Base-by-base conservation (phyloP, 78 protist species). In the Dictyostelium purpureum region DNA sequence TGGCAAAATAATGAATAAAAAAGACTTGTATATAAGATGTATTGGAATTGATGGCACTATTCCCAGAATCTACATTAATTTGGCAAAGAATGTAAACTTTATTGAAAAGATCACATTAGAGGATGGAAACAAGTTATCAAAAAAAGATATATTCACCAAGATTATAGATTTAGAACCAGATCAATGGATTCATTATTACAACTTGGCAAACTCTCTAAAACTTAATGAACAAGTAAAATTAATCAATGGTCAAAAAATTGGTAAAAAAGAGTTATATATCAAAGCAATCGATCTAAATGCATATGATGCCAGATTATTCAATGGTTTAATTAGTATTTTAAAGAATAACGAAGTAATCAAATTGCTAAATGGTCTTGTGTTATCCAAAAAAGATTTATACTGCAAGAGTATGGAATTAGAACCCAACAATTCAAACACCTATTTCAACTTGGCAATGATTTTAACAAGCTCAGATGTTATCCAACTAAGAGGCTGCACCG, bases 161-260 rank as follows among this genome's bases (percentile, higher is more conserved):
- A 38, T 67, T 0, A 43, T 67, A 9, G 51, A 67, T 21, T 67
- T 67, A 0, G 76, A 67, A 67, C 76, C 76, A 37, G 16, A 37
- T 21, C 31, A 67, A n/a, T 67, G 76, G 76, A 38, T 38, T n/a
- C 76, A 38, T 67, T 67, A 67, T 67, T 38, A 67, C 11, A 67
- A 67, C 18, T 67, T 67, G n/a, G 45, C 76, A 67, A 67, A 67
- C 21, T 7, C 76, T 21, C 19, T 67, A 38, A 67, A 67, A 40
- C 21, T 63, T 16, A 63, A 63, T 63, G 71, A 63, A 63, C 16
- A 21, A 2, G 71, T 63, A 14, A 63, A 63, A 31, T 63, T 63
- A 63, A 31, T 28, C 40, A 33, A 28, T 24, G 35, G 43, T 63
- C 18, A 0, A 28, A 63, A 63, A 33, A 33, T 63, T 4, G 16